Evolutionary conservation across 192 early-diverging fungal species (phyloP).

Genomic region (Coemansia sp.): DNA sequence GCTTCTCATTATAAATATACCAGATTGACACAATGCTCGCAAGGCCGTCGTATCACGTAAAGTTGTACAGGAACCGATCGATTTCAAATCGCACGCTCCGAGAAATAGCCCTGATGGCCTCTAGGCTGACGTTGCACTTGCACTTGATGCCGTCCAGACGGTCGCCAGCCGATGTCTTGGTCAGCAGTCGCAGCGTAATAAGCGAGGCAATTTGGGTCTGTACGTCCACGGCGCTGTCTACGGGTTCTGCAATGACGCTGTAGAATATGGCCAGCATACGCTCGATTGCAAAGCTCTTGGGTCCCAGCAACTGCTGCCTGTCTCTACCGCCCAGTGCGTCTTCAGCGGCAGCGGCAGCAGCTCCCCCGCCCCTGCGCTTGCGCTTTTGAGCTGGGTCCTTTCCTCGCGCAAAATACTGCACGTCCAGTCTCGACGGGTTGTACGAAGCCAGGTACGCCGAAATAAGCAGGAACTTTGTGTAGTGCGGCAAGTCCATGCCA

Average conservation of each 20-base stretch:
- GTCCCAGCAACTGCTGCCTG: slow-evolving; percentile 88
- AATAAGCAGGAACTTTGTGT: slow-evolving; percentile 88
- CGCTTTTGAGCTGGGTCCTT: slow-evolving; percentile 36
- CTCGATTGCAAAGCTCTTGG: slow-evolving; percentile 93
- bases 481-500: slow-evolving; percentile 80
- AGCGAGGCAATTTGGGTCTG: slow-evolving; percentile 80
- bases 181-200: slow-evolving; percentile 75
- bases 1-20: slow-evolving; percentile 12
- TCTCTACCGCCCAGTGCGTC: slow-evolving; percentile 55
- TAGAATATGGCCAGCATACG: slow-evolving; percentile 98
- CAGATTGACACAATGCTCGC: background rate
- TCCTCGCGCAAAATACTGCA: slow-evolving; percentile 80
- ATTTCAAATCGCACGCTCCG: slow-evolving; percentile 86
- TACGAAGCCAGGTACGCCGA: slow-evolving; percentile 92
- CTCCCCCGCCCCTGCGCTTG: slow-evolving; percentile 38
- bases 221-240: slow-evolving; percentile 75
- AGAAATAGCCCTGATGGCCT: slow-evolving; percentile 72
- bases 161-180: slow-evolving; percentile 70
- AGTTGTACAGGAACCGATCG: slow-evolving; percentile 78
- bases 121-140: slow-evolving; percentile 88
- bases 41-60: slow-evolving; percentile 14
- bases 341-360: slow-evolving; percentile 53
- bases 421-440: slow-evolving; percentile 86
- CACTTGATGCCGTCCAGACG: slow-evolving; percentile 83
- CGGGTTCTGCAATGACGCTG: slow-evolving; percentile 73